These are phyloP conservation scores for Pezicula radicicola DNA, from an alignment of 2,329 filamentous ascomycete species.

Conservation along the genomic window DNA sequence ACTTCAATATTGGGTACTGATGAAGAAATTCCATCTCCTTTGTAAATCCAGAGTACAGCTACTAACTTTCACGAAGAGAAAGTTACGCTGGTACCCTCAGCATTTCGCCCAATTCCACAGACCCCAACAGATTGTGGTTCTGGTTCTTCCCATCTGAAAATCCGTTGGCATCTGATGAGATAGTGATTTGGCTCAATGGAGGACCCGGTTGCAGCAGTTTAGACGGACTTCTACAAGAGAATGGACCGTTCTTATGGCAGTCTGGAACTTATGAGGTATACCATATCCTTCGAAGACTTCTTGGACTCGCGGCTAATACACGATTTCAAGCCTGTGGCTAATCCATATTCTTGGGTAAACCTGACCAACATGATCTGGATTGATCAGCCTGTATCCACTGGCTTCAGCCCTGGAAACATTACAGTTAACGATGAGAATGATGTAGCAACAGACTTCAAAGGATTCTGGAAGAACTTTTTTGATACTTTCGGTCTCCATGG, in stretches of 20 bases:
- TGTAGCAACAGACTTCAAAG: conserved; percentile 52
- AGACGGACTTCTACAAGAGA: conserved; percentile 76
- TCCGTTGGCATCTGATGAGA: conserved; percentile 41
- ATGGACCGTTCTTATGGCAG: conserved; percentile 26
- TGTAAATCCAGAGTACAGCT: no score
- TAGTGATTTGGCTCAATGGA: conserved; percentile 82
- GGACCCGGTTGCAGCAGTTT: conserved; percentile 94
- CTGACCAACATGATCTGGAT: conserved; percentile 25
- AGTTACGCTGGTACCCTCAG: conserved; percentile 40
- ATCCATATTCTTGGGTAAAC: conserved; percentile 25
- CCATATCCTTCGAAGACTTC: neutral
- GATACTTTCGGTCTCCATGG: conserved; percentile 52
- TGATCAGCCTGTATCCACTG: conserved; percentile 32
- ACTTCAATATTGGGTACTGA: conserved; percentile 27
- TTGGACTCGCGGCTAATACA: neutral
- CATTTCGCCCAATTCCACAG: conserved; percentile 44
- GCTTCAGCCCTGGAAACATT: conserved; percentile 52
- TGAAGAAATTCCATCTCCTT: no score
- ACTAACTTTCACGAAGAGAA: neutral
- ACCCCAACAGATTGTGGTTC: conserved; percentile 46
- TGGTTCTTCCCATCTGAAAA: conserved; percentile 54
- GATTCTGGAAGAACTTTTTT: conserved; percentile 62
- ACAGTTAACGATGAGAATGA: conserved; percentile 49
- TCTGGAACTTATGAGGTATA: conserved; percentile 17
- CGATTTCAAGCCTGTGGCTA: conserved; percentile 13